Evolutionary conservation across 2,329 filamentous ascomycete species (phyloP).

Genomic region (Aspergillus fumigatiaffinis): DNA sequence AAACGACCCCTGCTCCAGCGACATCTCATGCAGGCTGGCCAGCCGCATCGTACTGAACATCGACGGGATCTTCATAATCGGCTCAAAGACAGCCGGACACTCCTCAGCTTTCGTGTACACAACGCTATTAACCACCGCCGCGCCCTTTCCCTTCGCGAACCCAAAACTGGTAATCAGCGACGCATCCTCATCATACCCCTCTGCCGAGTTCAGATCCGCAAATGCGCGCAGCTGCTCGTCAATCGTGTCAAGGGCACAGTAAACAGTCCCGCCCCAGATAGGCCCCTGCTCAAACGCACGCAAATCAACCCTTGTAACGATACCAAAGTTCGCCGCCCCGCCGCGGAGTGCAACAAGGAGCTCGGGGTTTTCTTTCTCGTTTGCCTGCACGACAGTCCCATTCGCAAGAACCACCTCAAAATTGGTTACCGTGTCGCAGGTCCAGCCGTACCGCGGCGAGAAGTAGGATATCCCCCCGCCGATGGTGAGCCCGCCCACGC

Average conservation of each 20-base stretch:
- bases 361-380: constrained; percentile 18
- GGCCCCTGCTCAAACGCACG: constrained; percentile 3
- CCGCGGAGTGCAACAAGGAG: constrained; percentile 34
- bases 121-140: neutral
- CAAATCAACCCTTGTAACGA: constrained; percentile 25
- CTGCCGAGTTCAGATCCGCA: neutral
- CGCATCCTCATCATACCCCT: neutral
- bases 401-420: constrained; percentile 36
- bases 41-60: neutral
- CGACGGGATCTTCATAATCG: neutral
- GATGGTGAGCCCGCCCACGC: constrained; percentile 19
- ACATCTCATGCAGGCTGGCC: neutral
- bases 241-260: neutral
- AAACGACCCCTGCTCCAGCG: neutral
- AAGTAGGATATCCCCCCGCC: constrained; percentile 5
- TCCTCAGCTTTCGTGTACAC: neutral
- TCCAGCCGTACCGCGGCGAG: constrained; percentile 21
- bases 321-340: constrained; percentile 35
- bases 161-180: constrained; percentile 1
- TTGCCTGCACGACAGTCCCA: constrained; percentile 29
- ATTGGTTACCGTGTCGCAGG: constrained; percentile 31
- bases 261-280: neutral
- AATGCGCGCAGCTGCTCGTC: neutral
- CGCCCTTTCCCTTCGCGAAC: neutral
- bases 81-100: neutral